Evolutionary conservation across 768 basidiomycete species (phyloP).

Genomic region (Lactarius akahatsu): DNA sequence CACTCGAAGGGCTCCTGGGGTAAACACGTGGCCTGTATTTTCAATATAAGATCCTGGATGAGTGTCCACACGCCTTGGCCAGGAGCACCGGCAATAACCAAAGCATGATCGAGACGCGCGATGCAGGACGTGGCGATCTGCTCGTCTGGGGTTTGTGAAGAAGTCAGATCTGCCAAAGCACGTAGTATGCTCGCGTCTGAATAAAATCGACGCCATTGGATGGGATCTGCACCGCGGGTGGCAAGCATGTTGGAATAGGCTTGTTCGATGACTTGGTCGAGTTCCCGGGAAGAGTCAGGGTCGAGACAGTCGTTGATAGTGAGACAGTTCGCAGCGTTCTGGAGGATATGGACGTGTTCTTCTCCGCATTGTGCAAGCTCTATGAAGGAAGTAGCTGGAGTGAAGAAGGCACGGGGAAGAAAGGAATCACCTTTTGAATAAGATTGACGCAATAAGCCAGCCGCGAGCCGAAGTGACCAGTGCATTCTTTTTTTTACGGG

Average conservation of each 20-base stretch:
- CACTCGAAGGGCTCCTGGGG: conserved; percentile 15
- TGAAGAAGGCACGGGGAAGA: conserved; percentile 33
- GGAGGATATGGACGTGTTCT: conserved; percentile 35
- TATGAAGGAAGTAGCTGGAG: background rate
- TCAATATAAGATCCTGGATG: conserved; percentile 59
- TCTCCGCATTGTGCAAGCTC: conserved; percentile 33
- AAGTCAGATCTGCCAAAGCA: conserved; percentile 42
- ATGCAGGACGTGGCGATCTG: conserved; percentile 47
- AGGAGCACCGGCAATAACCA: conserved; percentile 80
- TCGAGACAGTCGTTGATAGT: conserved; percentile 3
- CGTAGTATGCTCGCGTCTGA: conserved; percentile 71
- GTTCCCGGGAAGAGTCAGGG: conserved; percentile 21
- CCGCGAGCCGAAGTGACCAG: conserved; percentile 20
- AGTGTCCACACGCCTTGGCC: conserved; percentile 59
- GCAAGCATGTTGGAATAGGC: conserved; percentile 54
- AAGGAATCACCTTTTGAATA: conserved; percentile 31
- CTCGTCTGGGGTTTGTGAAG: conserved; percentile 24
- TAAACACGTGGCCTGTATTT: conserved; percentile 51
- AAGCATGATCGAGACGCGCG: conserved; percentile 66
- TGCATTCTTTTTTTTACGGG: background rate
- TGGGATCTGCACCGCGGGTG: conserved; percentile 36
- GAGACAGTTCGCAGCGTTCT: conserved; percentile 10
- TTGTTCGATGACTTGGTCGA: conserved; percentile 46
- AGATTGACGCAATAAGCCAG: conserved; percentile 15
- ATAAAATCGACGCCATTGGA: conserved; percentile 67